A percentile compares a stretch with the other conserved stretches of the same genome.
These are phyloP conservation scores for Fusarium palustre DNA, from an alignment of 2,329 filamentous ascomycete species.

Conservation along the genomic window DNA sequence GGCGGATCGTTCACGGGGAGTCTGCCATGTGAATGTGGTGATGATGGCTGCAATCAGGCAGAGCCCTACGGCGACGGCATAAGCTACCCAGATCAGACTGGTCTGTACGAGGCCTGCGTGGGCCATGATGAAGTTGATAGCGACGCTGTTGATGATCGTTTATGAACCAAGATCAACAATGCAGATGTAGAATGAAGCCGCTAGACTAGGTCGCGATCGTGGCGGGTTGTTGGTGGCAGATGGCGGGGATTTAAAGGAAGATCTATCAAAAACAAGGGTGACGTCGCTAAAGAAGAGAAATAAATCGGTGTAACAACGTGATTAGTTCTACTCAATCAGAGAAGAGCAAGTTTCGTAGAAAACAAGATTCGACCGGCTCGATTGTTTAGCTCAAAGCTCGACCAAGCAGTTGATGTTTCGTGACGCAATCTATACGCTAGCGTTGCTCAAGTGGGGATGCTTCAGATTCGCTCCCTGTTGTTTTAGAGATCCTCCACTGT, in stretches of 20 bases:
- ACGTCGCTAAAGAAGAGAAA: constrained; percentile 27
- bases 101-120: constrained; percentile 78
- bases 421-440: constrained; percentile 46
- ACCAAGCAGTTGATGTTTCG: constrained; percentile 36
- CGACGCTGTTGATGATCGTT: not conserved
- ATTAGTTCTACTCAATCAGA: constrained; percentile 27
- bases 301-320: constrained; percentile 7
- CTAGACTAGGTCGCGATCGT: constrained; percentile 18
- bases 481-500: not conserved
- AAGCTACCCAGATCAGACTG: constrained; percentile 94
- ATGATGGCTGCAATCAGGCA: constrained; percentile 82
- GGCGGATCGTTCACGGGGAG: constrained; percentile 84
- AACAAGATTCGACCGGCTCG: constrained; percentile 31
- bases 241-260: constrained; percentile 18
- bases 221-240: constrained; percentile 21
- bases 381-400: constrained; percentile 23
- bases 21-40: constrained; percentile 93
- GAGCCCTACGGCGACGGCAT: constrained; percentile 82
- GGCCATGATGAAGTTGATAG: constrained; percentile 50
- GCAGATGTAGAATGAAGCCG: constrained; percentile 19
- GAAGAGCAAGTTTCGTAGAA: constrained; percentile 17
- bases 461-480: constrained; percentile 1
- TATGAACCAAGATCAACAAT: constrained; percentile 26
- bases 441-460: constrained; percentile 25
- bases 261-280: constrained; percentile 25